Base-by-base conservation (phyloP, 2,329 filamentous ascomycete genomes). In the Verticillium nonalfalfae region DNA sequence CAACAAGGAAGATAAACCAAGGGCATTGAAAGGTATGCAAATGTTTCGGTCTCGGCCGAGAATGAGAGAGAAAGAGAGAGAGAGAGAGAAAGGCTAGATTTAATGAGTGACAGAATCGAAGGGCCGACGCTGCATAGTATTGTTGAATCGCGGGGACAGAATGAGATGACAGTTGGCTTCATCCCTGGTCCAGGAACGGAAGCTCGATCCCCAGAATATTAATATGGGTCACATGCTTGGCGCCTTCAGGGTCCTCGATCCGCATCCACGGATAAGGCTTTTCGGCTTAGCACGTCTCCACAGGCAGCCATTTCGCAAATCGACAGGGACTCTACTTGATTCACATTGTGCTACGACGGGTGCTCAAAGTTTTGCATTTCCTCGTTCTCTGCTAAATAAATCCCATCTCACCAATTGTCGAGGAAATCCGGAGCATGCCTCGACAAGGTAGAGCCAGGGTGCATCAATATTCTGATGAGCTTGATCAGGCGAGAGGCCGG, bases 311-410 rank as follows among this genome's bases (percentile, higher is more conserved):
- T 10, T 3, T 50, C 45, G n/a, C 45, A 50, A 10, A 9, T 36
- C 7, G 18, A 21, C 7, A 21, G 26, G 26, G 26, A 26, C 26
- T 26, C 26, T 10, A 50, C 45, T 10, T 50, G n/a, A 50, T 10
- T 50, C 45, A 50, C n/a, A 4, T 10, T 11, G 18, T 45, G 14
- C 15, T n/a, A 50, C 13, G n/a, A 31, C 6, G n/a, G 26, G 31
- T 33, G 58, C 58, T 56, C 58, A 35, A 50, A 59, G 63, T 64
- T 64, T 64, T 61, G 59, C 63, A 66, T 65, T 68, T 63, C 35
- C 64, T 63, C 61, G 62, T 67, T 64, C 66, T 64, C 58, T 66
- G 64, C 68, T 69, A 70, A 65, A 66, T 68, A 67, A 60, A 62
- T 59, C 67, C 64, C 61, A 66, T 66, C 66, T 67, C 68, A 64